These are phyloP conservation scores for Boletus pseudo-olivaceus DNA, from an alignment of 768 basidiomycete species.

Conservation along the genomic window DNA sequence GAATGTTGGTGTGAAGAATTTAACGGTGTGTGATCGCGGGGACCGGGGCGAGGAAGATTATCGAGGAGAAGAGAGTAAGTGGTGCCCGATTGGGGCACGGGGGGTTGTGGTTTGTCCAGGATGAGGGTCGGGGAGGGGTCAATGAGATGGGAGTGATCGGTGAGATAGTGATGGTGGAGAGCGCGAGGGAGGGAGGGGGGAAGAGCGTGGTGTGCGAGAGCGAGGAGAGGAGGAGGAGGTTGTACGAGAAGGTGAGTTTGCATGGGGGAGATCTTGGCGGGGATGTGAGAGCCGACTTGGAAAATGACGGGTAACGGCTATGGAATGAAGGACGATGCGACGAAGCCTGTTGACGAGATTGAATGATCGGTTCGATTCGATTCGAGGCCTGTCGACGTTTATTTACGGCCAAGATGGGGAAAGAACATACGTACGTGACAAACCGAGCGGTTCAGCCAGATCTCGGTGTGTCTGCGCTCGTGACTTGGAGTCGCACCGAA, in stretches of 20 bases:
- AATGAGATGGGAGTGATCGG: slow-evolving; percentile 25
- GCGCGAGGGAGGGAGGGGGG: slow-evolving; percentile 3
- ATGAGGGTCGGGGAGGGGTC: slow-evolving; percentile 28
- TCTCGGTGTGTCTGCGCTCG: slow-evolving; percentile 3
- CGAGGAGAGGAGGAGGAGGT: slow-evolving; percentile 24
- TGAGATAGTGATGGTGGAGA: slow-evolving; percentile 26
- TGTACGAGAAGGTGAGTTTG: slow-evolving; percentile 27
- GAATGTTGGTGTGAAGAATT: slow-evolving; percentile 12
- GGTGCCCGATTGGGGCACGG: slow-evolving; percentile 34
- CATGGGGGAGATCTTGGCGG: slow-evolving; percentile 19
- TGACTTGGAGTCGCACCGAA: background rate
- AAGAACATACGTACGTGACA: slow-evolving; percentile 24
- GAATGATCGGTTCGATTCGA: slow-evolving; percentile 27
- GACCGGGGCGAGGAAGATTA: slow-evolving; percentile 30
- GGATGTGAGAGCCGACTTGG: slow-evolving; percentile 12
- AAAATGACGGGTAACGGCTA: slow-evolving; percentile 15
- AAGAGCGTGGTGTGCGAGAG: slow-evolving; percentile 4
- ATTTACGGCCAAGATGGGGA: slow-evolving; percentile 27
- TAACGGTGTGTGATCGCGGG: slow-evolving; percentile 28
- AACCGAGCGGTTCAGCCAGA: slow-evolving; percentile 9
- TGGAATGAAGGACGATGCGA: slow-evolving; percentile 18
- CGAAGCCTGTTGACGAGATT: slow-evolving; percentile 23
- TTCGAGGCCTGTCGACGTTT: slow-evolving; percentile 25
- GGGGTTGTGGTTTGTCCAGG: slow-evolving; percentile 34
- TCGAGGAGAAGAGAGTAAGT: slow-evolving; percentile 32